Conservation (phyloP, 23 red algal species). For the Agarophyton chilense region DNA sequence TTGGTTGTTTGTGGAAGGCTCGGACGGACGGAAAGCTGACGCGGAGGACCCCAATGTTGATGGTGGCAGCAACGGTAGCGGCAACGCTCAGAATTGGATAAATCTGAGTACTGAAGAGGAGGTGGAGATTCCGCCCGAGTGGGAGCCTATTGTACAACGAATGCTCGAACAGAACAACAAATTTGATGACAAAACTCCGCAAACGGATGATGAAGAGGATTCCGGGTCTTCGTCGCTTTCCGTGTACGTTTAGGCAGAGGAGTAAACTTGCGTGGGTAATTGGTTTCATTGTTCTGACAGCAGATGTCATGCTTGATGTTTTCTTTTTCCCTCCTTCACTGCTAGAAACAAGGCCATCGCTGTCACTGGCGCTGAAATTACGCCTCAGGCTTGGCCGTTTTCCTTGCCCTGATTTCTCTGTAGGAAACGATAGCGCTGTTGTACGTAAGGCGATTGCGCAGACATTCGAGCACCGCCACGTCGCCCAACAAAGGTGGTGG, state of each 20-base stretch:
- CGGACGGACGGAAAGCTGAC: background rate
- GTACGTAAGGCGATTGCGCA: no score
- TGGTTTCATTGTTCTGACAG: no score
- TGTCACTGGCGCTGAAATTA: no score
- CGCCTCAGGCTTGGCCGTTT: no score
- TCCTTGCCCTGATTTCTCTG: no score
- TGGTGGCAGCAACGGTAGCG: background rate
- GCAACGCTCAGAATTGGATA: background rate
- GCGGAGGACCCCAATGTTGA: background rate
- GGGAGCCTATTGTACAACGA: background rate
- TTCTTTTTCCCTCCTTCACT: no score
- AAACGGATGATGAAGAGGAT: background rate
- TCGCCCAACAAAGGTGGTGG: no score
- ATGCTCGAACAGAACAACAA: background rate
- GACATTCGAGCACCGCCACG: no score
- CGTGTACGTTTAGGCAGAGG: background rate
- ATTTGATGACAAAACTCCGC: background rate
- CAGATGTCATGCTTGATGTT: no score
- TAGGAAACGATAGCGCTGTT: no score
- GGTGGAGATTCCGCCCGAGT: conserved; percentile 1
- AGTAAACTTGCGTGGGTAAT: no score
- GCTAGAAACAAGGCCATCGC: no score
- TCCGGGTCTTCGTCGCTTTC: background rate
- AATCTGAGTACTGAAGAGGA: background rate
- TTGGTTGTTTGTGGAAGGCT: conserved; percentile 52